Conservation (phyloP, 2,329 filamentous ascomycete species). For the Sarocladium strictum region DNA sequence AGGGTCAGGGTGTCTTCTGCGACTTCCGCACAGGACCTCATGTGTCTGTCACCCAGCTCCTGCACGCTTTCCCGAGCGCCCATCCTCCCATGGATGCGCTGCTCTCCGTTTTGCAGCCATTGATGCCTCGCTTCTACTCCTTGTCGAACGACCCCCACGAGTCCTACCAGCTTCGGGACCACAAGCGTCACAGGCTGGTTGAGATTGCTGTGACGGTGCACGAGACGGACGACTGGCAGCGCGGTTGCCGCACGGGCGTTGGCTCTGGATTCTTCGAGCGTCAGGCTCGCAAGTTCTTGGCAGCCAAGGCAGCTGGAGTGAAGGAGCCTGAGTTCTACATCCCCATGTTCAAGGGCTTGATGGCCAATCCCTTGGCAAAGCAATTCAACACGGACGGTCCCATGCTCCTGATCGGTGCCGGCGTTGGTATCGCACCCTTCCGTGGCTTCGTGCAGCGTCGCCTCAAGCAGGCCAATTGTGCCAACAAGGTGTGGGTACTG, state of each 20-base stretch:
- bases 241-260: conserved; percentile 69
- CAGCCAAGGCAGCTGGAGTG: conserved; percentile 57
- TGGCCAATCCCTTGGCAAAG: conserved; percentile 91
- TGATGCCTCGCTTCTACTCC: conserved; percentile 98
- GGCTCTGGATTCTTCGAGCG: conserved; percentile 92
- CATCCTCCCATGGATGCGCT: conserved; percentile 81
- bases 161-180: conserved; percentile 59
- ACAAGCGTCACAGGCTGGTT: conserved; percentile 70
- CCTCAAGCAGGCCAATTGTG: conserved; percentile 89
- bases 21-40: conserved; percentile 88
- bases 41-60: conserved; percentile 76
- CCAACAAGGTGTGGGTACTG: conserved; percentile 96
- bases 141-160: conserved; percentile 93
- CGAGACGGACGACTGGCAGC: conserved; percentile 73
- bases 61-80: conserved; percentile 86
- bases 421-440: conserved; percentile 96
- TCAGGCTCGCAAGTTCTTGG: conserved; percentile 66
- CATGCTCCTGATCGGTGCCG: conserved; percentile 95
- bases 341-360: conserved; percentile 97
- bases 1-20: conserved; percentile 90
- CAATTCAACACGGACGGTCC: conserved; percentile 91
- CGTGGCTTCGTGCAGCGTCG: conserved; percentile 93
- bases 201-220: conserved; percentile 97
- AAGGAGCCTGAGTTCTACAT: conserved; percentile 60
- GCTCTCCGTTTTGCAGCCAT: conserved; percentile 71